Conservation (phyloP, 2,329 filamentous ascomycete species). For the Hypomyces rosellus region DNA sequence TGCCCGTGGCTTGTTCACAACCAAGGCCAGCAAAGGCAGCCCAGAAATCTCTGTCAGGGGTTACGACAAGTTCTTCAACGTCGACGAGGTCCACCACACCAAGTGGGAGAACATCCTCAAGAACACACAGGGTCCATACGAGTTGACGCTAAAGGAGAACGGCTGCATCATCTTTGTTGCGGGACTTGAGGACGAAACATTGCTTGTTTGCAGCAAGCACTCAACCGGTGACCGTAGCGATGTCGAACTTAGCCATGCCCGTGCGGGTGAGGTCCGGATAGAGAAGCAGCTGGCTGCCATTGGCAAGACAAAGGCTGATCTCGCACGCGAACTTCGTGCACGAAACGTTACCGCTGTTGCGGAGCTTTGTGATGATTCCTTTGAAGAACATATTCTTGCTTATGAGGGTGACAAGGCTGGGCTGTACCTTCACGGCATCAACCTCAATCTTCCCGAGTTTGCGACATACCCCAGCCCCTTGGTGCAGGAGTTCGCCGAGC, state of each 20-base stretch:
- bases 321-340: conserved; percentile 66
- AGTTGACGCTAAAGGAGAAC: conserved; percentile 95
- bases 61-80: conserved; percentile 99
- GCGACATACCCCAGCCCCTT: conserved; percentile 73
- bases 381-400: conserved; percentile 93
- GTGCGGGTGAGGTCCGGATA: conserved; percentile 74
- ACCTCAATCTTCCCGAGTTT: conserved; percentile 90
- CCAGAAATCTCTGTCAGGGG: conserved; percentile 80
- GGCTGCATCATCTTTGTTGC: conserved; percentile 99
- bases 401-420: conserved; percentile 79
- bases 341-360: conserved; percentile 93
- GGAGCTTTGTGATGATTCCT: conserved; percentile 90
- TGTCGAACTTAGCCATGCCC: conserved; percentile 69
- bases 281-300: conserved; percentile 70
- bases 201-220: conserved; percentile 98
- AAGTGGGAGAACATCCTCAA: conserved; percentile 72
- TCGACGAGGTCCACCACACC: conserved; percentile 73
- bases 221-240: conserved; percentile 80
- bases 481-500: conserved; percentile 84
- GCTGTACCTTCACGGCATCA: conserved; percentile 92
- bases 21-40: conserved; percentile 54
- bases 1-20: conserved; percentile 91
- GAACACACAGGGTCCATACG: conserved; percentile 80
- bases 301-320: conserved; percentile 70
- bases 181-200: conserved; percentile 78